Base-by-base conservation (phyloP, 768 basidiomycete species). In the Sistotremastrum suecicum region DNA sequence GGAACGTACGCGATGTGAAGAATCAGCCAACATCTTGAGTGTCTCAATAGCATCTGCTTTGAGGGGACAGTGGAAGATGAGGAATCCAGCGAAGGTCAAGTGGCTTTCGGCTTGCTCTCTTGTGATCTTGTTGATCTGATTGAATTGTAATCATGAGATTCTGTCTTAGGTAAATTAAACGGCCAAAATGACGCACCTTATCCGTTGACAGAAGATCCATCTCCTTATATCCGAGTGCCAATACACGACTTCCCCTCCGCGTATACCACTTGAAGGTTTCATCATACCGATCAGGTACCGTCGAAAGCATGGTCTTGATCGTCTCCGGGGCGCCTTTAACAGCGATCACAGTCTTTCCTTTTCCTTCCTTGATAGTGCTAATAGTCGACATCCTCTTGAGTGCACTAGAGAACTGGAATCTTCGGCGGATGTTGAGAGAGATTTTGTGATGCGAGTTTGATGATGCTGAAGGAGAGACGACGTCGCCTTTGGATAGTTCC, bases 281-380 rank as follows among this genome's bases (percentile, higher is more conserved):
- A 53, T 99, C 94, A 54, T 99, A 98, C 46, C 74, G 67, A 1
- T 68, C 67, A 0, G 95, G 95, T 1, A 94, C 72, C 2, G 54
- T 48, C 7, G 62, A 66, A 42, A 92, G 75, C 90, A 98, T 97
- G 11, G 63, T 63, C 60, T 86, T 91, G 60, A 99, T 85, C 3
- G 92, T 97, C 63, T 99, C 95, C 0, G 95, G 95, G 0, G 95
- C 95, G 42, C 95, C 95, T 64, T 98, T 99, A 46, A 95, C 90
- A 1, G 91, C 73, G 3, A 73, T 74, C 5, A 87, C 53, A 3
- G 72, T 67, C 47, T 69, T 74, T 10, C 77, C 76, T 2, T 20
- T 20, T 1, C 72, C 72, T 7, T 75, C 76, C 4, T 83, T 70
- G 36, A 74, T 66, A 1, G 76, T 75, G 5, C 79, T 75, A 29